phyloP scores from a whole-genome alignment of 2,329 filamentous ascomycete species.

The Aphanoascus verrucosus region DNA sequence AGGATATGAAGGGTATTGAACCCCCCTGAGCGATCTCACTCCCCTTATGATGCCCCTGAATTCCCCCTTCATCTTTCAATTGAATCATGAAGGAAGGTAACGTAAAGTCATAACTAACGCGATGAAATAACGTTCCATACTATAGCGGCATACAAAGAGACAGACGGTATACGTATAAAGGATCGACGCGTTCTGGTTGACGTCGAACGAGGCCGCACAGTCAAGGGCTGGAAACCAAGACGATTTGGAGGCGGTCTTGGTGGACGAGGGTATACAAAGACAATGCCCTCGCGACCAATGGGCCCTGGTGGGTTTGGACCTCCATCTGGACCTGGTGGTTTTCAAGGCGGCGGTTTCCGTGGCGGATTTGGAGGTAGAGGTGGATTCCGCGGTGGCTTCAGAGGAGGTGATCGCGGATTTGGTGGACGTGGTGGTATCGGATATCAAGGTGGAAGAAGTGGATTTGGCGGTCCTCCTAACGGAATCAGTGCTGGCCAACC shows the following conservation, averaged over 20 bases:
- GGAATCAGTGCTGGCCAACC: constrained; percentile 28
- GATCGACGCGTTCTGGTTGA: constrained; percentile 88
- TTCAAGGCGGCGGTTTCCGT: constrained; percentile 44
- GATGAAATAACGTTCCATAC: constrained; percentile 33
- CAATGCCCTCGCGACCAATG: constrained; percentile 58
- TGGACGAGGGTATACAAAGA: constrained; percentile 84
- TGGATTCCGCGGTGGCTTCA: constrained; percentile 42
- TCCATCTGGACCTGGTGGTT: constrained; percentile 47
- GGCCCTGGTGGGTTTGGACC: constrained; percentile 50
- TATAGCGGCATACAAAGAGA: constrained; percentile 78
- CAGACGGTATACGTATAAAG: constrained; percentile 84
- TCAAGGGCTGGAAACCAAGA: constrained; percentile 84
- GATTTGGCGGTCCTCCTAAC: constrained; percentile 32
- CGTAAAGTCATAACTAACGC: constrained; percentile 27
- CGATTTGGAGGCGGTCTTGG: constrained; percentile 86
- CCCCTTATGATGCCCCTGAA: constrained; percentile 17
- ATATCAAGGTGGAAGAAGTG: constrained; percentile 48
- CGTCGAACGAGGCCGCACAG: constrained; percentile 88
- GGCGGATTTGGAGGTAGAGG: constrained; percentile 45
- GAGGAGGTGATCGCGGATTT: constrained; percentile 44
- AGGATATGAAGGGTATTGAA: constrained; percentile 91
- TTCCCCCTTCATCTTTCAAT: constrained; percentile 14
- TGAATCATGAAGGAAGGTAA: constrained; percentile 19
- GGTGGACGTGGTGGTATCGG: constrained; percentile 44
- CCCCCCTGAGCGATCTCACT: constrained; percentile 31